Conservation (phyloP, 2,329 filamentous ascomycete species). For the Ceratocystis cacaofunesta region DNA sequence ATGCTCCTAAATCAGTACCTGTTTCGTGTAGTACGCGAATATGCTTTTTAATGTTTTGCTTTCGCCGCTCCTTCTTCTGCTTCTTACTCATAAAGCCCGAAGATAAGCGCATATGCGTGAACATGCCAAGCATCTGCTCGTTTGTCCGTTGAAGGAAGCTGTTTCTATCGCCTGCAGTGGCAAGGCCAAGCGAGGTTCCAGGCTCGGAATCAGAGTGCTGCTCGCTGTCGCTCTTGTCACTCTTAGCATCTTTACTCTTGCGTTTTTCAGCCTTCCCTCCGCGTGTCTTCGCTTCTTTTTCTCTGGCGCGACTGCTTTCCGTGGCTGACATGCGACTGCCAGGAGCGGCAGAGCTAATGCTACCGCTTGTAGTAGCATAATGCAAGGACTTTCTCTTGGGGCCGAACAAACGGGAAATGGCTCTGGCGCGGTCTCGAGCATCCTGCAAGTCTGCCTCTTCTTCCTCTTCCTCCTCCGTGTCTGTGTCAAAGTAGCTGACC, state of each 20-base stretch:
- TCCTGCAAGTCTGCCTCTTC: neutral
- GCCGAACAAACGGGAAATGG: conserved; percentile 12
- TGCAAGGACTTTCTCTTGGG: conserved; percentile 4
- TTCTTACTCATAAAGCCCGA: conserved; percentile 14
- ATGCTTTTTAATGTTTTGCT: conserved; percentile 25
- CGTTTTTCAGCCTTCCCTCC: neutral
- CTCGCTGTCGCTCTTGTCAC: neutral
- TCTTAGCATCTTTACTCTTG: neutral
- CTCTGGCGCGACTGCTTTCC: neutral
- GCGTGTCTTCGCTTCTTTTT: neutral
- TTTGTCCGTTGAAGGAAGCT: conserved; percentile 11
- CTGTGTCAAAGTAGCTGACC: conserved; percentile 15
- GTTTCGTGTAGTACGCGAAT: conserved; percentile 26
- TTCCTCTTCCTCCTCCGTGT: conserved; percentile 8
- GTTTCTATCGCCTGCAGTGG: neutral
- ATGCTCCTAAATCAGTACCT: neutral
- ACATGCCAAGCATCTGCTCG: conserved; percentile 10
- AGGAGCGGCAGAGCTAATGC: neutral
- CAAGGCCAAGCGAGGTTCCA: neutral
- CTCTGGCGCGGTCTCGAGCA: neutral
- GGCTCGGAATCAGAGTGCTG: neutral
- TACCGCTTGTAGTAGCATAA: neutral
- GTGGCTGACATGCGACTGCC: neutral
- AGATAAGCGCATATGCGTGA: conserved; percentile 10
- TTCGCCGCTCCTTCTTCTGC: conserved; percentile 24